Conservation (phyloP, 441 rosid genomes). For the Jatropha multifida region DNA sequence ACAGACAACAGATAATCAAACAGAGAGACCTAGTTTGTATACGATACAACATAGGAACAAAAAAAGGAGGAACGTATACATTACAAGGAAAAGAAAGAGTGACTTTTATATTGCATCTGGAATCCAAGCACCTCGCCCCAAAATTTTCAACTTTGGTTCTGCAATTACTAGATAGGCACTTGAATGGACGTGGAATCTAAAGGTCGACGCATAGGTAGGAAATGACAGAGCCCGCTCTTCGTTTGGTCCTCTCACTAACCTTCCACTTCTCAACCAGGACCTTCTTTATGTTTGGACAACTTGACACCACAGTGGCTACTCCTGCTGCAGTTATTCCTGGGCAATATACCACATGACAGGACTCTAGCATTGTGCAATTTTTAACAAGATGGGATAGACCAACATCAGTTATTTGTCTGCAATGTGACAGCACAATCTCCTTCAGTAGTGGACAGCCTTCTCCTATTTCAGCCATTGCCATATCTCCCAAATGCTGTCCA, state of each 20-base stretch:
- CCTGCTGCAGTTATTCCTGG: constrained; percentile 72
- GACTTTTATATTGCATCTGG: not conserved
- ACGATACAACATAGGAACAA: too few relatives aligned
- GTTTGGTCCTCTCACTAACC: constrained; percentile 71
- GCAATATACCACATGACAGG: constrained; percentile 84
- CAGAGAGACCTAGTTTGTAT: too few relatives aligned
- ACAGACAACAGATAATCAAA: too few relatives aligned
- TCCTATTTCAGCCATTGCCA: constrained; percentile 74
- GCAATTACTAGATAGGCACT: not conserved
- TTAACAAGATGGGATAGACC: constrained; percentile 74
- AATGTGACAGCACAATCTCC: constrained; percentile 81
- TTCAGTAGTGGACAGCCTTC: constrained; percentile 77
- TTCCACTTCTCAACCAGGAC: constrained; percentile 84
- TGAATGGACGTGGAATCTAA: constrained; percentile 24
- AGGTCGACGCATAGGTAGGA: constrained; percentile 76
- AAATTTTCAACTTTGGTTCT: not conserved
- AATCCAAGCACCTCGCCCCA: not conserved
- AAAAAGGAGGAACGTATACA: too few relatives aligned
- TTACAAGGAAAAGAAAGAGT: too few relatives aligned
- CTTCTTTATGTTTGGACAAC: constrained; percentile 78
- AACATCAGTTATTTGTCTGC: constrained; percentile 65
- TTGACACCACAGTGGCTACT: constrained; percentile 78
- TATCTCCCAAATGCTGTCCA: constrained; percentile 68
- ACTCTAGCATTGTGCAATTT: constrained; percentile 59
- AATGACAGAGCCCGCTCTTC: constrained; percentile 72